These are phyloP conservation scores for Volvox reticuliferus DNA, from an alignment of 139 green algal species.

Conservation along the genomic window DNA sequence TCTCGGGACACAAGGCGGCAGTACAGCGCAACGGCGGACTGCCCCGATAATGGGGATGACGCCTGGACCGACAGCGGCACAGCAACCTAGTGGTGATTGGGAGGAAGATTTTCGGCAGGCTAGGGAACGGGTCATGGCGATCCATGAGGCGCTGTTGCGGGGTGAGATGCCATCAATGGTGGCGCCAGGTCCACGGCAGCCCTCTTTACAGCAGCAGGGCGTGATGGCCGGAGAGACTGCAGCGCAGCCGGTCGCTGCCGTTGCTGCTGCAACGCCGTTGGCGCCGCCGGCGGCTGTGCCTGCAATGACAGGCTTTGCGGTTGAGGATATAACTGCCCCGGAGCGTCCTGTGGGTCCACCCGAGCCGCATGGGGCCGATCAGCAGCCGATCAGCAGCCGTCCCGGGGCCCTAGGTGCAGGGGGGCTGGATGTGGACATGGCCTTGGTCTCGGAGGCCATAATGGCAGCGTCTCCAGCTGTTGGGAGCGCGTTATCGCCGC, in stretches of 20 bases:
- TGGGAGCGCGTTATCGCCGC: background rate
- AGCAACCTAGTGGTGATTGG: too few relatives aligned
- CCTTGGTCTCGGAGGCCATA: constrained; percentile 17
- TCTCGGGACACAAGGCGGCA: too few relatives aligned
- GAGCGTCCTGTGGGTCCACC: too few relatives aligned
- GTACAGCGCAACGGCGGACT: background rate
- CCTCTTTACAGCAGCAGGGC: background rate
- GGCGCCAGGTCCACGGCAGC: constrained; percentile 35
- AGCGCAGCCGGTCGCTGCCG: background rate
- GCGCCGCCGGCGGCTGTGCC: background rate
- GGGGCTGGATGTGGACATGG: constrained; percentile 13
- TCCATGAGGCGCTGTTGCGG: background rate
- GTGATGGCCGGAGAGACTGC: constrained; percentile 20
- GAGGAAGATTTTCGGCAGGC: too few relatives aligned
- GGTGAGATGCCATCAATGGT: background rate
- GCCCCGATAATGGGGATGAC: too few relatives aligned
- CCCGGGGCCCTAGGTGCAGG: background rate
- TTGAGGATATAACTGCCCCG: background rate
- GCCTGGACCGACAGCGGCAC: too few relatives aligned
- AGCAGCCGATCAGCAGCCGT: background rate
- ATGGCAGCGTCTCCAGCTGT: background rate
- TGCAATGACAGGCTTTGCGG: background rate
- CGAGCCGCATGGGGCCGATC: background rate
- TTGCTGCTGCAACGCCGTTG: background rate
- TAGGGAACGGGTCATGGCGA: background rate